Conservation (phyloP, 1,139 yeast species). For the Yamadazyma epiphylla region DNA sequence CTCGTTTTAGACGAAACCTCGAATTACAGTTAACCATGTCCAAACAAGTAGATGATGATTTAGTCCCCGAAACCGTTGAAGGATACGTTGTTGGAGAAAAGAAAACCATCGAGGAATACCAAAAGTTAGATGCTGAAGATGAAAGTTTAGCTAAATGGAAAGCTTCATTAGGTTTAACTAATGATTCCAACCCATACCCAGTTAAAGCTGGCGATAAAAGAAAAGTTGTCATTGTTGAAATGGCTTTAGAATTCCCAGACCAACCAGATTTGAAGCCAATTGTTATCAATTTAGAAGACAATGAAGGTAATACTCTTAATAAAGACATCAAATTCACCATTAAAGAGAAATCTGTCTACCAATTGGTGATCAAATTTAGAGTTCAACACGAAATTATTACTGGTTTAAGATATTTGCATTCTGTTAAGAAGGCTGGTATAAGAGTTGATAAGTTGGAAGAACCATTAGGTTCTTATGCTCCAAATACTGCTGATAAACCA, state of each 20-base stretch:
- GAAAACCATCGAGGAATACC: conserved; percentile 82
- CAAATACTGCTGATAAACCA: conserved; percentile 81
- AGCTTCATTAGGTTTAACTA: conserved; percentile 73
- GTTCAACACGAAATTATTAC: conserved; percentile 91
- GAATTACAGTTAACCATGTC: conserved; percentile 7
- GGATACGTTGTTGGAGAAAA: conserved; percentile 80
- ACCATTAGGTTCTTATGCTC: conserved; percentile 88
- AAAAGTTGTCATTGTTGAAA: conserved; percentile 73
- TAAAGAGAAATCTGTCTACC: conserved; percentile 76
- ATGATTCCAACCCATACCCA: conserved; percentile 54
- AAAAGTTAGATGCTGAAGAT: conserved; percentile 82
- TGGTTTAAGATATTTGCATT: conserved; percentile 82
- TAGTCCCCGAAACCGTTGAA: conserved; percentile 58
- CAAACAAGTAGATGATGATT: conserved; percentile 45
- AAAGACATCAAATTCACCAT: conserved; percentile 63
- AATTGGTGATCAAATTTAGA: conserved; percentile 70
- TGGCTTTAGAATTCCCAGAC: conserved; percentile 62
- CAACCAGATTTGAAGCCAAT: conserved; percentile 59
- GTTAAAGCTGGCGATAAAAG: conserved; percentile 69
- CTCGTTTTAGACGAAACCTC: no score
- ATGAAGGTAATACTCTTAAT: conserved; percentile 44
- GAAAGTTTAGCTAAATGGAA: conserved; percentile 93
- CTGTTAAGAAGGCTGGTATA: conserved; percentile 82
- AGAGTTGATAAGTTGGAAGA: conserved; percentile 84
- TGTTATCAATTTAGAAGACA: conserved; percentile 60